phyloP scores from a whole-genome alignment of 805 yeast genomes.

The Pichia sporocuriosa region DNA sequence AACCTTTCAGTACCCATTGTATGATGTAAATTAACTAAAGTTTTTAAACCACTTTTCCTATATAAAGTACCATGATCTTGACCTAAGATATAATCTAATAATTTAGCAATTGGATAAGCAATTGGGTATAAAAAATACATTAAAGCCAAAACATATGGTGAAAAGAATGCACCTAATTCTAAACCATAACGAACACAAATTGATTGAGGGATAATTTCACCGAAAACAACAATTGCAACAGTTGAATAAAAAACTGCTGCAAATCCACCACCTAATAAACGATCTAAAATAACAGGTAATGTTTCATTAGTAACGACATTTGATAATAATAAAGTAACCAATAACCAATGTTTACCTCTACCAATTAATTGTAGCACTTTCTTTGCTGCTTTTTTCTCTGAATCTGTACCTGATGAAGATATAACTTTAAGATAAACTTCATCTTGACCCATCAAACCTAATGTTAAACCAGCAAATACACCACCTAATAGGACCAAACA shows the following conservation, averaged over 20 bases:
- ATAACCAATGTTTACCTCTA: constrained; percentile 92
- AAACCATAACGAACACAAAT: constrained; percentile 89
- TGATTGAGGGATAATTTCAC: constrained; percentile 94
- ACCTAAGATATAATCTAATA: constrained; percentile 78
- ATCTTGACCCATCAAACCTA: constrained; percentile 97
- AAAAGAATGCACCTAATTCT: constrained; percentile 80
- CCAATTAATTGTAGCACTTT: constrained; percentile 68
- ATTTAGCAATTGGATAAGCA: constrained; percentile 81
- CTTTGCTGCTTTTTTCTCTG: constrained; percentile 61
- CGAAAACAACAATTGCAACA: constrained; percentile 85
- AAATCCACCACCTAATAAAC: constrained; percentile 95
- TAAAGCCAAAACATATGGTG: constrained; percentile 77
- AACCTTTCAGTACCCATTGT: constrained; percentile 94
- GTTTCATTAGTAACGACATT: constrained; percentile 94
- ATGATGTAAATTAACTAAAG: constrained; percentile 85
- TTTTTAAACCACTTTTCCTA: constrained; percentile 86
- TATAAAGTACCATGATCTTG: constrained; percentile 96
- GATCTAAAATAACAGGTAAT: constrained; percentile 86
- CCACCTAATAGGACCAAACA: constrained; percentile 72
- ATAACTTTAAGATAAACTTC: constrained; percentile 90
- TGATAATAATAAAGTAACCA: constrained; percentile 77
- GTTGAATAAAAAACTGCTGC: constrained; percentile 95
- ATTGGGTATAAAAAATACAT: constrained; percentile 91
- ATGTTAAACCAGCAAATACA: constrained; percentile 88
- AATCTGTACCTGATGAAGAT: constrained; percentile 71